Conservation (phyloP, 495 filamentous ascomycete genomes). For the Penicillium tannophilum region DNA sequence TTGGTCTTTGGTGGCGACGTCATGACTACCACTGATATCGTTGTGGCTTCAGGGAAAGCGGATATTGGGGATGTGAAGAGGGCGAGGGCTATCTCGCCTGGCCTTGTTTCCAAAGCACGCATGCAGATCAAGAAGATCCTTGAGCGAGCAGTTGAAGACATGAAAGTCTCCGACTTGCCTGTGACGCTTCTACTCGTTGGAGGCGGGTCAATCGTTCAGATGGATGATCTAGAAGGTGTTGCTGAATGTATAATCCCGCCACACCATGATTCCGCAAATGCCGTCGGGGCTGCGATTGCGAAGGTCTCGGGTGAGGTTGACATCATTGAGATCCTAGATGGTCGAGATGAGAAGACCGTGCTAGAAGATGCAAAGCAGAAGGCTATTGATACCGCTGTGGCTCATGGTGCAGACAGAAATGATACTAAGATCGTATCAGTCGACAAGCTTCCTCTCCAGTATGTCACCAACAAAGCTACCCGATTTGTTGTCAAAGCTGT, state of each 20-base stretch:
- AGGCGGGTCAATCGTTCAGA: conserved; percentile 26
- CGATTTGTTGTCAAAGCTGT: conserved; percentile 35
- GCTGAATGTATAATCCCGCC: conserved; percentile 24
- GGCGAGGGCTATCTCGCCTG: conserved; percentile 8
- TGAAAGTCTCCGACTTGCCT: conserved; percentile 27
- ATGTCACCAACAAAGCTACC: conserved; percentile 38
- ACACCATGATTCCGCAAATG: conserved; percentile 53
- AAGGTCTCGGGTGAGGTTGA: conserved; percentile 53
- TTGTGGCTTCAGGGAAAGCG: conserved; percentile 36
- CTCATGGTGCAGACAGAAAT: conserved; percentile 34
- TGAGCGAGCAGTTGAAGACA: conserved; percentile 22
- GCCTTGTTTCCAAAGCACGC: conserved; percentile 14
- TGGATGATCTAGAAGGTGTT: conserved; percentile 23
- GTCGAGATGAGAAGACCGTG: conserved; percentile 33
- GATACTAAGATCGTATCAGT: conserved; percentile 36
- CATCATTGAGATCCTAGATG: conserved; percentile 41
- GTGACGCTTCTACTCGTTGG: conserved; percentile 27
- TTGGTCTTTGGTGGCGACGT: conserved; percentile 55
- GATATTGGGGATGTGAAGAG: conserved; percentile 34
- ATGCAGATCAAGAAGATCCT: conserved; percentile 23
- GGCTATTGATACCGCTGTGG: conserved; percentile 42
- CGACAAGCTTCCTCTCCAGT: conserved; percentile 39
- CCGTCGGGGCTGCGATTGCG: conserved; percentile 56
- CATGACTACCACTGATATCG: conserved; percentile 54
- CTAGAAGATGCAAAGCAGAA: conserved; percentile 40